Evolutionary conservation across 2,329 filamentous ascomycete species (phyloP), one percentile per base, ranked within the genome.

Genomic region (Cyphellophora europaea): DNA sequence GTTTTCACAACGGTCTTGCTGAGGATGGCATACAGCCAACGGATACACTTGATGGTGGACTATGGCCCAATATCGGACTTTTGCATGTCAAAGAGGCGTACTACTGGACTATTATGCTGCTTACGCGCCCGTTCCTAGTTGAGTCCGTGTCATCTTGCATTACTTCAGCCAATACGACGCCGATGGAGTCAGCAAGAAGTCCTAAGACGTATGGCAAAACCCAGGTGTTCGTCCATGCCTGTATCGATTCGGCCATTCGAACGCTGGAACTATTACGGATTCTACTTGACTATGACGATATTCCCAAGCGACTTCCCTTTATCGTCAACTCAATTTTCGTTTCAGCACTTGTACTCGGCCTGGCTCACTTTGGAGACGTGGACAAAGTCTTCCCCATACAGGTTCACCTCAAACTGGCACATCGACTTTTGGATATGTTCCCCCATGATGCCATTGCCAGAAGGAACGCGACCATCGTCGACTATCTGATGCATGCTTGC

Each of bases 301-400:
- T 66, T 1, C 63, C 65, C 0, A 62, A 59, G 18, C 53, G 63
- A 2, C 44, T 67, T 3, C 65, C 65, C 0, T 65, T 67, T 11
- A 44, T 67, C 1, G 61, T 67, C 4, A 68, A 67, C 32, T 62
- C 61, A 2, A 55, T 62, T 3, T 67, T 68, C 39, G 58, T 65
- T 5, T 63, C 63, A 0, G 61, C 60, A 0, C 46, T 68, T 1
- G 63, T 67, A 0, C 50, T 68, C 0, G 65, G 65, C 0, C 54
- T 65, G 1, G 63, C 63, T 0, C 55, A 59, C 15, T 67, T 68
- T 32, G 62, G 61, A 0, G 63, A 68, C 35, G 57, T 67, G 2
- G 62, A 66, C 36, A 56, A 51, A 30, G 35, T 55, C 3, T 50
- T 58, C 12, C 56, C 55, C 0, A 43, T 59, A 2, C 51, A 56